A percentile compares a stretch with the other conserved stretches of the same genome.
These are phyloP conservation scores for Colletotrichum abscissum DNA, from an alignment of 2,329 filamentous ascomycete genomes.

Conservation along the genomic window DNA sequence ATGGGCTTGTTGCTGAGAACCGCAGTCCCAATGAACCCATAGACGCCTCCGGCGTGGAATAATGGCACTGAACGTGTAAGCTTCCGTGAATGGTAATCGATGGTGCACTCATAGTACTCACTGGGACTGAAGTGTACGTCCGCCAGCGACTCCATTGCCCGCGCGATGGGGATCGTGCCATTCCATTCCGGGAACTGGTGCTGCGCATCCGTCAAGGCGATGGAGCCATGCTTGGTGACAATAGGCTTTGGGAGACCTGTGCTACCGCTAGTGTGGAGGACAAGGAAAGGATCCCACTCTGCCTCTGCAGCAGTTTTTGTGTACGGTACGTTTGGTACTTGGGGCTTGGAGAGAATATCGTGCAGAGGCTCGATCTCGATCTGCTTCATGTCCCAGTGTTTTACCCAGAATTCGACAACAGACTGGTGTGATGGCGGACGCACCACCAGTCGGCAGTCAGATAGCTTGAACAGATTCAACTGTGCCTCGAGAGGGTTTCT, in stretches of 20 bases:
- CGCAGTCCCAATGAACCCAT: conserved; percentile 38
- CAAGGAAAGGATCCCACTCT: conserved; percentile 52
- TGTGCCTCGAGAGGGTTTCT: conserved; percentile 58
- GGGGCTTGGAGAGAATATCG: conserved; percentile 48
- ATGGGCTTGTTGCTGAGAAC: conserved; percentile 44
- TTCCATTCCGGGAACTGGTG: conserved; percentile 11
- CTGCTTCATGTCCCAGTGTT: conserved; percentile 50
- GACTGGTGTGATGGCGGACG: conserved; percentile 45
- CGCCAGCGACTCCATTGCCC: conserved; percentile 44
- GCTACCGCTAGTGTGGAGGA: conserved; percentile 59
- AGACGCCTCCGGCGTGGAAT: conserved; percentile 51
- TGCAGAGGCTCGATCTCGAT: conserved; percentile 47
- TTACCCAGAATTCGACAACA: conserved; percentile 49
- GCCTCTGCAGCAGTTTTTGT: conserved; percentile 52
- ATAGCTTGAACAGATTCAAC: conserved; percentile 56
- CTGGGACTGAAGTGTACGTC: conserved; percentile 8
- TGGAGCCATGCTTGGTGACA: conserved; percentile 49
- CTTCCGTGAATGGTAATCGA: not conserved
- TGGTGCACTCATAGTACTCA: not conserved
- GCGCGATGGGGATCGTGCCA: conserved; percentile 38
- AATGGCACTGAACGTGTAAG: conserved; percentile 45
- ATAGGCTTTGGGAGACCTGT: conserved; percentile 60
- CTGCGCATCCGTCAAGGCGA: conserved; percentile 46
- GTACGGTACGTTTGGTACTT: conserved; percentile 49
- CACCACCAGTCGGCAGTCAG: conserved; percentile 52